These are phyloP conservation scores for Aspergillus eucalypticola DNA, from an alignment of 2,329 filamentous ascomycete genomes.

Conservation along the genomic window DNA sequence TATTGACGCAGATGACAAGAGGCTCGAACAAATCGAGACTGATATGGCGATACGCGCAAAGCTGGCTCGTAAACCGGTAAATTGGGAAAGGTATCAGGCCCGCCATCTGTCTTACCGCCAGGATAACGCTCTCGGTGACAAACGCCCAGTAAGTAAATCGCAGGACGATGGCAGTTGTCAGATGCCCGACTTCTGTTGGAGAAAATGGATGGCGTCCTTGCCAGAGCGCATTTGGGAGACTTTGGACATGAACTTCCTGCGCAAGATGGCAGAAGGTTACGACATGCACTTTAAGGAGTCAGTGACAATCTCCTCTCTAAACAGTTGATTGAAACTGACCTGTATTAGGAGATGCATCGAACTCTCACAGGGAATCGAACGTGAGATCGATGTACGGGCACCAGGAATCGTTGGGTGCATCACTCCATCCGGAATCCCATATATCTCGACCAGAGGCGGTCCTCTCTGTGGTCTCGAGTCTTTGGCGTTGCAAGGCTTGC, in stretches of 20 bases:
- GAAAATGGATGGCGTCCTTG: slow-evolving; percentile 52
- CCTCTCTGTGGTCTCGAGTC: slow-evolving; percentile 64
- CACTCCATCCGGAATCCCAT: slow-evolving; percentile 65
- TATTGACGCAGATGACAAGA: slow-evolving; percentile 55
- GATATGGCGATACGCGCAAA: slow-evolving; percentile 42
- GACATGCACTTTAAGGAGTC: slow-evolving; percentile 62
- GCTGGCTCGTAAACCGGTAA: slow-evolving; percentile 26
- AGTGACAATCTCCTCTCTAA: slow-evolving; percentile 16
- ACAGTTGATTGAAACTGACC: neutral
- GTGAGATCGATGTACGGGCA: slow-evolving; percentile 49
- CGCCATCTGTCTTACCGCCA: slow-evolving; percentile 61
- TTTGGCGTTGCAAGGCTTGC: slow-evolving; percentile 68
- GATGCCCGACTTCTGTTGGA: slow-evolving; percentile 59
- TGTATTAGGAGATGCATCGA: slow-evolving; percentile 53
- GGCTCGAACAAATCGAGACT: slow-evolving; percentile 54
- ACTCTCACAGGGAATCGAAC: slow-evolving; percentile 71
- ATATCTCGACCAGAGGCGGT: slow-evolving; percentile 61
- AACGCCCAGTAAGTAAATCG: slow-evolving; percentile 62
- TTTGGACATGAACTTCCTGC: slow-evolving; percentile 63
- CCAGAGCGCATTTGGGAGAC: slow-evolving; percentile 65
- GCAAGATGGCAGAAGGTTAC: slow-evolving; percentile 50
- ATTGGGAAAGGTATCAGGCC: slow-evolving; percentile 52
- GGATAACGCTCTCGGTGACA: slow-evolving; percentile 52
- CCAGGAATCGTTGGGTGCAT: slow-evolving; percentile 67
- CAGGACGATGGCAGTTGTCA: slow-evolving; percentile 55